Base-by-base conservation (phyloP, 2,329 filamentous ascomycete genomes). In the Neopestalotiopsis sp. region DNA sequence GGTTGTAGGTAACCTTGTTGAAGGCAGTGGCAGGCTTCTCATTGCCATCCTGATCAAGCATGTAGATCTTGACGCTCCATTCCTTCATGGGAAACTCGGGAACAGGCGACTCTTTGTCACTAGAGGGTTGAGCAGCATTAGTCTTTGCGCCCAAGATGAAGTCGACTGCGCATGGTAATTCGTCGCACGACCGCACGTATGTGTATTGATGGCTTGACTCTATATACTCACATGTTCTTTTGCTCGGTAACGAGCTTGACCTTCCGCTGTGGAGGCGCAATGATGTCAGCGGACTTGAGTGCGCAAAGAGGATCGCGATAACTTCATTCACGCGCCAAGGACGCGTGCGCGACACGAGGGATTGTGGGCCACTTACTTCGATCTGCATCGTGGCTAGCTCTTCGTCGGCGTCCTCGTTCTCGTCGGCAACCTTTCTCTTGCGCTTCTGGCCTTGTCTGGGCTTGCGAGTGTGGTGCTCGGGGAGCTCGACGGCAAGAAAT, bases 201-300 rank as follows among this genome's bases (percentile, higher is more conserved):
- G n/a, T 64, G 32, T 40, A 28, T 61, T 7, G 65, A 67, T 17
- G 65, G 64, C 66, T 59, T 40, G 61, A 10, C 34, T 10, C 6
- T 62, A 32, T 67, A 69, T 72, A 88, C 92, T 83, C 89, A 97
- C 94, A 94, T 93, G 82, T 94, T 89, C 79, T 91, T 89, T 82
- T 98, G 95, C 85, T 96, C 91, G 65, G 96, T 98, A 74, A 98
- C 88, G 84, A 99, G 90, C 89, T 95, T 97, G 82, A 99, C 88
- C 78, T 90, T 93, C 78, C 96, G 90, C 88, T 98, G 92, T 77
- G 91, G 83, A 45, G 40, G 24, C 24, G 34, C 20, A 13, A 62
- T 49, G 38, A 38, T 38, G 66, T 67, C 59, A 67, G 66, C 49
- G 57, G 13, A 17, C 12, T 28, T 12, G 17, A 12, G 14, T 28